Evolutionary conservation across 371 early-diverging fungal species (phyloP).

Genomic region (Synchytrium microbalum): DNA sequence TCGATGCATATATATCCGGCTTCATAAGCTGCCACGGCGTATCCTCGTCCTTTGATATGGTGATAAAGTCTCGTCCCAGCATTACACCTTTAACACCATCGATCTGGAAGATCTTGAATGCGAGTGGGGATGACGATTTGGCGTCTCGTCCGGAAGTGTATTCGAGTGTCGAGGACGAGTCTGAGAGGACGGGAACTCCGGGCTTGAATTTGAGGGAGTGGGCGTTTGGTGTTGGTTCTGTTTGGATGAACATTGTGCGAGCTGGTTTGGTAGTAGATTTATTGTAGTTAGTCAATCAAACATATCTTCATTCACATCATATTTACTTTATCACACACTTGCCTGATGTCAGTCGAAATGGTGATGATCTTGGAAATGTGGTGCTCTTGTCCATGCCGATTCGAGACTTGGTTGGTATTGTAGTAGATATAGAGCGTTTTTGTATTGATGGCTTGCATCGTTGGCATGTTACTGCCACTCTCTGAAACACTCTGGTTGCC

Average conservation of each 20-base stretch:
- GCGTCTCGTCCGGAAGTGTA: slow-evolving; percentile 70
- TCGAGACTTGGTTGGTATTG: too few relatives aligned
- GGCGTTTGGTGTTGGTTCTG: slow-evolving; percentile 86
- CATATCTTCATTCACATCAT: too few relatives aligned
- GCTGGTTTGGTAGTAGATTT: too few relatives aligned
- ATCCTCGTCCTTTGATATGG: slow-evolving; percentile 76
- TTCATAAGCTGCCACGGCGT: slow-evolving; percentile 90
- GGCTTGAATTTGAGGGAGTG: slow-evolving; percentile 91
- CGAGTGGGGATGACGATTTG: slow-evolving; percentile 74
- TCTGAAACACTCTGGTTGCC: too few relatives aligned
- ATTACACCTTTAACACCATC: slow-evolving; percentile 83
- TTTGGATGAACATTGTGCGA: slow-evolving; percentile 87
- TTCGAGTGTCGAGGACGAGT: slow-evolving; percentile 51
- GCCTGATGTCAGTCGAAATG: too few relatives aligned
- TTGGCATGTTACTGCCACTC: too few relatives aligned
- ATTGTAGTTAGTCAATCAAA: too few relatives aligned
- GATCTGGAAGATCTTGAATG: slow-evolving; percentile 77
- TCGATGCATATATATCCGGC: slow-evolving; percentile 88
- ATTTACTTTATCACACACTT: too few relatives aligned
- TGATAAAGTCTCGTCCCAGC: slow-evolving; percentile 88
- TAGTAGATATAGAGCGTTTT: too few relatives aligned
- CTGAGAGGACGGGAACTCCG: slow-evolving; percentile 64
- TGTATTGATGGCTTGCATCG: too few relatives aligned
- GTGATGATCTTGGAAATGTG: too few relatives aligned
- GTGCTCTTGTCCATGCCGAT: too few relatives aligned